Evolutionary conservation across 2,329 filamentous ascomycete species (phyloP), one percentile per base, ranked within the genome.

Genomic region (Acephala macrosclerotiorum): DNA sequence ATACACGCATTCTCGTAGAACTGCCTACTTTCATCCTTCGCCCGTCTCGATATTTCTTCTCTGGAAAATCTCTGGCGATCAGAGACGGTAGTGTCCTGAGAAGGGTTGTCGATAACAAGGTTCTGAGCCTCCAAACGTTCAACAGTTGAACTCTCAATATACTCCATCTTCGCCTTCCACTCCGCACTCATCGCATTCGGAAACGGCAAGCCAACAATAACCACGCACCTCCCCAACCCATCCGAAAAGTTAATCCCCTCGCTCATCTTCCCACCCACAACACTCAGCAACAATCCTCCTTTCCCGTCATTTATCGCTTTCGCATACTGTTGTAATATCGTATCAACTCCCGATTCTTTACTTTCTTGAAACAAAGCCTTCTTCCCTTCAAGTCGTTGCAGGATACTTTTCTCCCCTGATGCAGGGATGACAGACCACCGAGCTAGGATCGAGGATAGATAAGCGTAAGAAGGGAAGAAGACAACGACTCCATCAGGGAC

Each of bases 191-290:
- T 88, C 61, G 94, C 89, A 72, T 98, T 99, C 0, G 96, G 94
- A 72, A 96, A 99, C 0, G 96, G 96, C 3, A 99, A 81, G 0
- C 96, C 96, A 16, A 98, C 87, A n/a, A 98, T 91, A 16, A 97
- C 82, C 9, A 99, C 94, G 61, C 92, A 95, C 29, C 96, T 89
- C 1, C 96, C 96, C 0, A 99, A 87, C 2, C 86, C 84, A 79
- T 99, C 94, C 0, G 93, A 95, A 80, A 99, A 99, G 79, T 99
- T 99, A 81, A 99, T 99, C 70, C 96, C 96, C 79, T 99, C 96
- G 65, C 93, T 97, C 80, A 99, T 90, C 71, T 95, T 97, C 16
- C 96, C 96, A 62, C 95, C 95, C 2, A 99, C 91, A 2, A 99
- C 94, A 61, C 93, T 94, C 29, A 99, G 86, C 0, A 99, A 85